Base-by-base conservation (phyloP, 116 monocot genomes). In the Iris pallida region DNA sequence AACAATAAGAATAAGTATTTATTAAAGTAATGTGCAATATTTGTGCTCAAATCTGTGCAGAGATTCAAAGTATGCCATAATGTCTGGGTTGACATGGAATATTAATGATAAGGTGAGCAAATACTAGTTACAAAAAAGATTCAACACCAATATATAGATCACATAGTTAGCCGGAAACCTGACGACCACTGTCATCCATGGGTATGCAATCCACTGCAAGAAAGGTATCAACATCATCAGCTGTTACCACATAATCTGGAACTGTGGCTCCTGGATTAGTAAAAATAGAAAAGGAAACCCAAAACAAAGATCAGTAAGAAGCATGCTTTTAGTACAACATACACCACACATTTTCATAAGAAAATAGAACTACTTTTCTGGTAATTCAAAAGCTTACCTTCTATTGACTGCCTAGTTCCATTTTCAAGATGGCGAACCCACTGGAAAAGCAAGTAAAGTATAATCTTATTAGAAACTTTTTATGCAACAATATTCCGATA, bases 241-340 rank as follows among this genome's bases (percentile, higher is more conserved):
- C 90, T 71, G 94, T 90, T 40, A 94, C 83, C 20, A 87, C 82
- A 78, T 88, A 94, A 41, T 87, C 87, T n/a, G 85, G 85, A 73
- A 85, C 74, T 6, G 84, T 79, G 8, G 94, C 87, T 64, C 90
- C 94, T 90, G 64, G 2, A 55, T 68, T 45, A 20, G 19, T 5
- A 17, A 43, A 42, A 54, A 72, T 20, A 17, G 30, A 42, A 45
- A 20, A 8, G 12, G 15, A 10, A 43, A 46, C 41, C 16, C 12
- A 42, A 30, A 13, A 10, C 46, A 16, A n/a, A 17, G 5, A 11
- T 55, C 16, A 17, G 8, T 55, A n/a, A 55, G 14, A 17, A 58
- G 16, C 16, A 58, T 20, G 3, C 30, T 30, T 30, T 30, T 30
- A 30, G 30, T 30, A 3, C 30, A 30, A 30, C 30, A 30, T 30